Percentiles rank a stretch among this genome's conserved stretches.
Evolutionary conservation across 2,329 filamentous ascomycete genomes (phyloP).

Genomic region (Cadophora sp.): DNA sequence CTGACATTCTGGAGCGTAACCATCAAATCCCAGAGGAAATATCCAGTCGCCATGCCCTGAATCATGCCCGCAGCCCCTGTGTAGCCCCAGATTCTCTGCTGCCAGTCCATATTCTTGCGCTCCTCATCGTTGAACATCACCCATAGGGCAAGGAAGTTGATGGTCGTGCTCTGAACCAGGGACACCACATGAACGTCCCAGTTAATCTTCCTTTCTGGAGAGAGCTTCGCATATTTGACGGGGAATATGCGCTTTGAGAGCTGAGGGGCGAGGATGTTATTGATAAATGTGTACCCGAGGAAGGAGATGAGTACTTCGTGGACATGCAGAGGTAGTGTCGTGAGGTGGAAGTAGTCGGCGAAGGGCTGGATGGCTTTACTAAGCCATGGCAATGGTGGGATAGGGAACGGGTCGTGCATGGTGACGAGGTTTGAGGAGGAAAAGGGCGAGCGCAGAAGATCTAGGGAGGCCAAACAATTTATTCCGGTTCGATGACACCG

Average conservation of each 20-base stretch:
- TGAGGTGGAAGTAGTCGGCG: slow-evolving; percentile 65
- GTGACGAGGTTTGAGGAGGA: slow-evolving; percentile 16
- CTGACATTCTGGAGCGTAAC: slow-evolving; percentile 71
- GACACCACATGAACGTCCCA: slow-evolving; percentile 90
- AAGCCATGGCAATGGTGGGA: slow-evolving; percentile 62
- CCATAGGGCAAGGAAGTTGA: slow-evolving; percentile 77
- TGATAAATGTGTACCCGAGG: slow-evolving; percentile 72
- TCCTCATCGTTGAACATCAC: slow-evolving; percentile 74
- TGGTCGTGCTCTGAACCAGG: slow-evolving; percentile 76
- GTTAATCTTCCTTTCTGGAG: slow-evolving; percentile 70
- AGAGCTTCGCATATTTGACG: slow-evolving; percentile 65
- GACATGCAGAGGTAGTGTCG: slow-evolving; percentile 75
- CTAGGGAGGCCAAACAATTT: slow-evolving; percentile 6
- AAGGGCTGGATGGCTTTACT: slow-evolving; percentile 64
- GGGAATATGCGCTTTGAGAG: slow-evolving; percentile 69
- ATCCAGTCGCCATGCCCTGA: slow-evolving; percentile 78
- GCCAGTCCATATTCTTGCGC: slow-evolving; percentile 68
- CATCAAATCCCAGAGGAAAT: slow-evolving; percentile 84
- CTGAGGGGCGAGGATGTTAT: slow-evolving; percentile 69
- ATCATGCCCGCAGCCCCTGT: slow-evolving; percentile 74
- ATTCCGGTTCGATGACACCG: slow-evolving; percentile 4
- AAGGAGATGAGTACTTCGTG: slow-evolving; percentile 77
- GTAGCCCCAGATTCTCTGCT: slow-evolving; percentile 79
- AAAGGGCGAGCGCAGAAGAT: slow-evolving; percentile 3
- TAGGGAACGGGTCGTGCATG: slow-evolving; percentile 77